Evolutionary conservation across 139 green algal species (phyloP).

Genomic region (Micractinium sp.): DNA sequence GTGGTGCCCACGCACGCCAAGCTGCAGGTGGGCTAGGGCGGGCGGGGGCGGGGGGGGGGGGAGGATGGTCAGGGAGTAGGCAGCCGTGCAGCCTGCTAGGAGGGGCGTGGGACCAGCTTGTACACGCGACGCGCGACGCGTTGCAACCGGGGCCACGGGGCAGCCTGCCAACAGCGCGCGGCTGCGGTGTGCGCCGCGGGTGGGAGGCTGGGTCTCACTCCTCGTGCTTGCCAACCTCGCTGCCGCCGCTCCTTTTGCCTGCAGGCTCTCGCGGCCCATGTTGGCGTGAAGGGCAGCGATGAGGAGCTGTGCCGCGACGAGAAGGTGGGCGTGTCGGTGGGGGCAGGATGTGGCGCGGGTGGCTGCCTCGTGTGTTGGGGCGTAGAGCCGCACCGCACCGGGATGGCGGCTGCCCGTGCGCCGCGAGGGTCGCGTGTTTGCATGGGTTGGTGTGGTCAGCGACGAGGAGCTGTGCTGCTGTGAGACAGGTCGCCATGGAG

Average conservation of each 20-base stretch:
- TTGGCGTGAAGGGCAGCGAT: conserved; percentile 46
- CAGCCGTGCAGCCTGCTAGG: too few species aligned
- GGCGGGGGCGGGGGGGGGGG: background rate
- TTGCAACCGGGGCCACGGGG: too few species aligned
- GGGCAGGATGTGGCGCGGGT: background rate
- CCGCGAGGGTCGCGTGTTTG: too few species aligned
- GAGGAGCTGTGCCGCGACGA: conserved; percentile 47
- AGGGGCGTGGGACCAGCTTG: too few species aligned
- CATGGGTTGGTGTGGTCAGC: too few species aligned
- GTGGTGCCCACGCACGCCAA: conserved; percentile 79
- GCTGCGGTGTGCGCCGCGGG: too few species aligned
- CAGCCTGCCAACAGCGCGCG: too few species aligned
- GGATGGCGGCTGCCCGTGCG: too few species aligned
- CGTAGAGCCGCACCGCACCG: too few species aligned
- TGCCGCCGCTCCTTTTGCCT: background rate
- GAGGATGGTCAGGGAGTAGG: background rate
- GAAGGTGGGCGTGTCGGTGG: background rate
- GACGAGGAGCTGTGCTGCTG: background rate
- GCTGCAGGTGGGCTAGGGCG: conserved; percentile 39
- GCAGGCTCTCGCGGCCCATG: conserved; percentile 64
- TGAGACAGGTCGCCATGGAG: too few species aligned
- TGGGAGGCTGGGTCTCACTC: too few species aligned
- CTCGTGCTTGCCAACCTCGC: background rate
- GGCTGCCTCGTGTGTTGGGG: background rate
- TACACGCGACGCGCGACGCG: too few species aligned